Evolutionary conservation across 352 stramenopile genomes (phyloP).

Genomic region (Peronospora belbahrii): DNA sequence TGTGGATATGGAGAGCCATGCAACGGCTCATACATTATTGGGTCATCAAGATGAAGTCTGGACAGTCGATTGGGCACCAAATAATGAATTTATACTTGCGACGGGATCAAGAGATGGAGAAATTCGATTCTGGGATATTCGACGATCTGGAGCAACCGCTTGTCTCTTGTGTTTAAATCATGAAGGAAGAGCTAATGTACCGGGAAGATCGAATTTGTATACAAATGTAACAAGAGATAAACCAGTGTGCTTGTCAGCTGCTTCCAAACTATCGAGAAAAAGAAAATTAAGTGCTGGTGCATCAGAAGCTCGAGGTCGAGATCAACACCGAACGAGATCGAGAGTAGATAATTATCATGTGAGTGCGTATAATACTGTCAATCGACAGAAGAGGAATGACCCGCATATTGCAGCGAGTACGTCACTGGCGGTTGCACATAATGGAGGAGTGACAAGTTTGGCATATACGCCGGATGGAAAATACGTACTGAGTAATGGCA

Average conservation of each 20-base stretch:
- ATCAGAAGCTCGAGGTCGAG: constrained; percentile 17
- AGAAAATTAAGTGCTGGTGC: constrained; percentile 17
- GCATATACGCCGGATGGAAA: constrained; percentile 56
- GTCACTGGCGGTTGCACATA: constrained; percentile 45
- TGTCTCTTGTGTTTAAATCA: constrained; percentile 79
- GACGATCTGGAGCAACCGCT: constrained; percentile 68
- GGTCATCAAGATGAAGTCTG: constrained; percentile 76
- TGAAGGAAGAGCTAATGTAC: constrained; percentile 42
- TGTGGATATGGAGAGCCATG: constrained; percentile 64
- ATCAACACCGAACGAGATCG: constrained; percentile 12
- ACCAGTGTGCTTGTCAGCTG: constrained; percentile 25
- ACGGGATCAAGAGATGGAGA: constrained; percentile 53
- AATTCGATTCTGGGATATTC: constrained; percentile 84
- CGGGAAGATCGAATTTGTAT: constrained; percentile 41
- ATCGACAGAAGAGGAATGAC: constrained; percentile 31
- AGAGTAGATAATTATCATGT: constrained; percentile 16
- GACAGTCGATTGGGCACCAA: constrained; percentile 64
- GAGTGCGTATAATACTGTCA: constrained; percentile 2
- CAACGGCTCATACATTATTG: constrained; percentile 56
- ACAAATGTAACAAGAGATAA: constrained; percentile 39
- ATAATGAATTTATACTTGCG: constrained; percentile 63
- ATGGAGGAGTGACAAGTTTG: constrained; percentile 45
- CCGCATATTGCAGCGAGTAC: constrained; percentile 45
- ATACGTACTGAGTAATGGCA: constrained; percentile 53
- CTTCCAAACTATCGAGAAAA: constrained; percentile 29